phyloP scores from a whole-genome alignment of 805 yeast species.

The Yarrowia osloensis region DNA sequence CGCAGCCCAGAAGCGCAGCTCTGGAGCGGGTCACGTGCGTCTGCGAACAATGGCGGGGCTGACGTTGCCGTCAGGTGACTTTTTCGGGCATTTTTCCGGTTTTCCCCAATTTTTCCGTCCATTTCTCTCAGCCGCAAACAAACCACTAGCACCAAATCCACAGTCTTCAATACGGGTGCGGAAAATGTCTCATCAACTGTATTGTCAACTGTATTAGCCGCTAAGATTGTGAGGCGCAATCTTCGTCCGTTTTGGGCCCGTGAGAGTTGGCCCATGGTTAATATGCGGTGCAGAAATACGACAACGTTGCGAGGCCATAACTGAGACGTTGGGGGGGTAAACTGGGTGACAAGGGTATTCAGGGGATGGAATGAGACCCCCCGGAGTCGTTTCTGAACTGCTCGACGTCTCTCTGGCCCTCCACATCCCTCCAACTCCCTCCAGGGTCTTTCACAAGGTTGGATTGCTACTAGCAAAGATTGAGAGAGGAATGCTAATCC shows the following conservation, averaged over 20 bases:
- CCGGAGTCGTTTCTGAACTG: no score
- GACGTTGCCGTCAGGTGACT: no score
- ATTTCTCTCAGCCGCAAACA: no score
- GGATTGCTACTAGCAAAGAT: background rate
- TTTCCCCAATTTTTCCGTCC: no score
- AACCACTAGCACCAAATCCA: no score
- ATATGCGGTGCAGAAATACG: slow-evolving; percentile 1
- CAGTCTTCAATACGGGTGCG: no score
- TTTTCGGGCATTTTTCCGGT: no score
- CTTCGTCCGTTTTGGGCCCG: background rate
- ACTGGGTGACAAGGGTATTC: no score
- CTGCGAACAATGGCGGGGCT: background rate
- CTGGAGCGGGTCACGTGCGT: background rate
- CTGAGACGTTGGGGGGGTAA: background rate
- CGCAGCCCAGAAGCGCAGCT: slow-evolving; percentile 1
- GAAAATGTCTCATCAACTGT: background rate
- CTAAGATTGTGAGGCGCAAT: background rate
- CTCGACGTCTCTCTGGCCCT: no score
- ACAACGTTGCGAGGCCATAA: background rate
- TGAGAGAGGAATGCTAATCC: background rate
- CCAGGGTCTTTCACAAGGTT: background rate
- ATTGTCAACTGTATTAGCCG: no score
- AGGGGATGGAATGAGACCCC: background rate
- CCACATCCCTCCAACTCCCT: background rate
- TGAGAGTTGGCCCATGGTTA: background rate